These are phyloP conservation scores for Cerrena zonata DNA, from an alignment of 1,284 basidiomycete species.

Conservation along the genomic window DNA sequence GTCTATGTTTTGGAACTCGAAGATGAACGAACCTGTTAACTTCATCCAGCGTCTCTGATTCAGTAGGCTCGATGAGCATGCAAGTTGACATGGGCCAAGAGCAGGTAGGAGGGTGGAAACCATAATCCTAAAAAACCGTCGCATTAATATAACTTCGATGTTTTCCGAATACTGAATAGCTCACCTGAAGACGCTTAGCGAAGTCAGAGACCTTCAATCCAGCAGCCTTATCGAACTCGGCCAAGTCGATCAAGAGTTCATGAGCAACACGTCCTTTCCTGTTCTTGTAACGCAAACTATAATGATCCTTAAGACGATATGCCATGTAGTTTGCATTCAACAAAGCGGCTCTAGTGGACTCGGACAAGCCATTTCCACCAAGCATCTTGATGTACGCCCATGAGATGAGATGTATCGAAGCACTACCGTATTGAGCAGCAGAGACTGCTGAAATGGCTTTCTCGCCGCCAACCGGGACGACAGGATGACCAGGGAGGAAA, in stretches of 20 bases:
- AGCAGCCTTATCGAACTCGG: conserved; percentile 85
- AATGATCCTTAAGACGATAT: conserved; percentile 76
- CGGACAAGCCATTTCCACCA: conserved; percentile 80
- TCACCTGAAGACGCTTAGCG: conserved; percentile 85
- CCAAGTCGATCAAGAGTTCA: conserved; percentile 91
- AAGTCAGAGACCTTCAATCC: conserved; percentile 93
- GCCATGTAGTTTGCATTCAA: conserved; percentile 98
- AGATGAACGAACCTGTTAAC: conserved; percentile 59
- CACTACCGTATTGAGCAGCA: conserved; percentile 89
- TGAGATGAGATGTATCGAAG: conserved; percentile 92
- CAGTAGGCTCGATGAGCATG: conserved; percentile 93
- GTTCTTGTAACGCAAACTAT: conserved; percentile 88
- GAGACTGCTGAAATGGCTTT: conserved; percentile 84
- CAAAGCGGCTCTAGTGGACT: conserved; percentile 82
- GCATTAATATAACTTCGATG: conserved; percentile 14
- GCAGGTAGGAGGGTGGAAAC: conserved; percentile 87
- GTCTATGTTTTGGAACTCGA: background rate
- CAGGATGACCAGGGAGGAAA: conserved; percentile 90
- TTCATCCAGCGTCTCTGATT: conserved; percentile 87
- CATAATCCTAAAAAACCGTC: conserved; percentile 63
- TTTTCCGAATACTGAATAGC: conserved; percentile 20
- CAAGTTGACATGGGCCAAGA: conserved; percentile 93
- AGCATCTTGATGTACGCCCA: conserved; percentile 99
- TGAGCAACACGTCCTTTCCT: conserved; percentile 88
- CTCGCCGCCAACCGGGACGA: conserved; percentile 64